phyloP scores from a whole-genome alignment of 768 basidiomycete species.

The Lentinula edodes region DNA sequence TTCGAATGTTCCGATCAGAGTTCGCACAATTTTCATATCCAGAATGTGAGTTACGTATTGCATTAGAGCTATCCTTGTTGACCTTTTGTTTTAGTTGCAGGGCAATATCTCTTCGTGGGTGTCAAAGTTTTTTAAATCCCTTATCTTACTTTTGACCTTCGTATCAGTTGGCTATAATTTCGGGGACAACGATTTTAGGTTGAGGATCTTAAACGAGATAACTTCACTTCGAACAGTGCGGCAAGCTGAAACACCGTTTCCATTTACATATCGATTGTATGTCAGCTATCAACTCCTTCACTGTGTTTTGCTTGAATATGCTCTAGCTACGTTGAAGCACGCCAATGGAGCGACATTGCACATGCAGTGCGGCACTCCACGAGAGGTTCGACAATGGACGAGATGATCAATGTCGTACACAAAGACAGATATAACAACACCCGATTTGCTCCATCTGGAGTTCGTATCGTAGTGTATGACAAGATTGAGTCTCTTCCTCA shows the following conservation, averaged over 20 bases:
- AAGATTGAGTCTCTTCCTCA: slow-evolving; percentile 22
- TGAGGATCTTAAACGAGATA: slow-evolving; percentile 13
- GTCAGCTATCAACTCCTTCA: background rate
- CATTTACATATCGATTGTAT: slow-evolving; percentile 11
- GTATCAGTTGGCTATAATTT: slow-evolving; percentile 30
- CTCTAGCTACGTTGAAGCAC: slow-evolving; percentile 17
- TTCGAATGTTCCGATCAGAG: slow-evolving; percentile 13
- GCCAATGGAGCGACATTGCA: slow-evolving; percentile 21
- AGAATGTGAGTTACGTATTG: slow-evolving; percentile 35
- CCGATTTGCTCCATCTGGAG: slow-evolving; percentile 2
- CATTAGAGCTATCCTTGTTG: background rate
- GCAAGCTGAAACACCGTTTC: slow-evolving; percentile 7
- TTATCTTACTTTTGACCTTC: background rate
- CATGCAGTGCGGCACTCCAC: slow-evolving; percentile 14
- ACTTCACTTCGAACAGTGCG: slow-evolving; percentile 12
- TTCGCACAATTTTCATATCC: slow-evolving; percentile 35
- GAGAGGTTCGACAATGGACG: slow-evolving; percentile 15
- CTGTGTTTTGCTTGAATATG: background rate
- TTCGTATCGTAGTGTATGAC: slow-evolving; percentile 25
- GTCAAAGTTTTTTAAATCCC: background rate
- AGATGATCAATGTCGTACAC: slow-evolving; percentile 19
- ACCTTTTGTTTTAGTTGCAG: slow-evolving; percentile 31
- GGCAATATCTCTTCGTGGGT: slow-evolving; percentile 42
- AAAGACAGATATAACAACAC: slow-evolving; percentile 11
- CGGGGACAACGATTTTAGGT: slow-evolving; percentile 5